Conservation (phyloP, 2,329 filamentous ascomycete species). For the Emergomyces africanus region DNA sequence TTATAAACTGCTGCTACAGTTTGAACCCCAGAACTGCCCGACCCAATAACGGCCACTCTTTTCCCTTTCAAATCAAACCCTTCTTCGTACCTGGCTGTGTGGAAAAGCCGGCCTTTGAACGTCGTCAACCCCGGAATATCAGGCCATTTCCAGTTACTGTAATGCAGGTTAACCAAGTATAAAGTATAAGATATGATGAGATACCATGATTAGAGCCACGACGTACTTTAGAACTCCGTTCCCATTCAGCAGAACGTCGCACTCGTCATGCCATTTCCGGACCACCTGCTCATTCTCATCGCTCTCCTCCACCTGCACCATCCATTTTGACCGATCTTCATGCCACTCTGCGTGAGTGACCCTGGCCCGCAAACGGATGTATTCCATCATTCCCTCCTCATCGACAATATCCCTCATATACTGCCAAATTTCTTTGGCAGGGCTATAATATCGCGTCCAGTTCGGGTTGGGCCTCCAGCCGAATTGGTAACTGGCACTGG, state of each 20-base stretch:
- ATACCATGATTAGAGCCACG: constrained; percentile 16
- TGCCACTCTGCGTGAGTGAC: constrained; percentile 47
- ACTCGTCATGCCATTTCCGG: constrained; percentile 16
- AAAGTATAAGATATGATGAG: not conserved
- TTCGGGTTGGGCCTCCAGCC: constrained; percentile 55
- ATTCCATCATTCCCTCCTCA: constrained; percentile 53
- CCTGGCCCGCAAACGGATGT: constrained; percentile 42
- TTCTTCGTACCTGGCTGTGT: constrained; percentile 33
- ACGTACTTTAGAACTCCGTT: constrained; percentile 27
- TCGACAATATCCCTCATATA: constrained; percentile 53
- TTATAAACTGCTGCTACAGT: constrained; percentile 17
- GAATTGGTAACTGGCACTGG: constrained; percentile 57
- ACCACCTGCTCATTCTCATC: constrained; percentile 9
- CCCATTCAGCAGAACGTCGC: constrained; percentile 25
- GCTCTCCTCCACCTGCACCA: constrained; percentile 14
- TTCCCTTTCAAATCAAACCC: constrained; percentile 21
- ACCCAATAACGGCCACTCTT: constrained; percentile 18
- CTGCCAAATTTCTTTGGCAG: constrained; percentile 51
- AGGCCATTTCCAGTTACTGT: constrained; percentile 32
- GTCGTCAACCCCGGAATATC: constrained; percentile 33
- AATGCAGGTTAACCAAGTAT: not conserved
- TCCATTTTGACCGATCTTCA: constrained; percentile 25
- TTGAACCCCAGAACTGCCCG: constrained; percentile 28
- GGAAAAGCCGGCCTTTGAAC: constrained; percentile 35
- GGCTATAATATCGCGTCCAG: constrained; percentile 57